phyloP scores from a whole-genome alignment of 768 basidiomycete genomes.

The Russula sp. region DNA sequence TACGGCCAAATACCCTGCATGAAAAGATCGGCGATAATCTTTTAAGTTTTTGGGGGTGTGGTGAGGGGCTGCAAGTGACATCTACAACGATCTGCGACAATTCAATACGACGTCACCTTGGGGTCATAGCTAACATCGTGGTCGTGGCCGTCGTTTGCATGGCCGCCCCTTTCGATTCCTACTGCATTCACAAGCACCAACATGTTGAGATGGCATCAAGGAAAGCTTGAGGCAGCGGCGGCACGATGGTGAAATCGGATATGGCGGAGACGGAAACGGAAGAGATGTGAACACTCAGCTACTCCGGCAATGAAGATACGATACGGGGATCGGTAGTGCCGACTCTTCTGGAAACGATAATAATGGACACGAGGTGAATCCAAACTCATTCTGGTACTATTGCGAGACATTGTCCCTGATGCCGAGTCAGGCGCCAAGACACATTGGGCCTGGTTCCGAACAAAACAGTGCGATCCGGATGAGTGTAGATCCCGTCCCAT shows the following conservation, averaged over 20 bases:
- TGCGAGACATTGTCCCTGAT: background rate
- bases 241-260: background rate
- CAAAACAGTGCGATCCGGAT: background rate
- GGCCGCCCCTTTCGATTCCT: background rate
- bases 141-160: background rate
- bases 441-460: background rate
- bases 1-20: background rate
- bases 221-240: background rate
- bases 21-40: constrained; percentile 10
- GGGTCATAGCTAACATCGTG: background rate
- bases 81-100: background rate
- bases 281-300: constrained; percentile 11
- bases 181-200: background rate
- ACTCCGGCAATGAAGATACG: constrained; percentile 8
- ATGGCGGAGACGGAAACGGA: background rate
- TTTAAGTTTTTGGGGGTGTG: constrained; percentile 22
- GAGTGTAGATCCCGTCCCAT: constrained; percentile 2
- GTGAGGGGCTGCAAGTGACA: background rate
- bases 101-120: constrained; percentile 5
- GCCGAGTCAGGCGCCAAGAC: constrained; percentile 1
- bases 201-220: background rate
- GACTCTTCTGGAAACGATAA: constrained; percentile 7
- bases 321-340: constrained; percentile 1
- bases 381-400: constrained; percentile 6
- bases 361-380: constrained; percentile 17